Evolutionary conservation across 495 filamentous ascomycete species (phyloP).

Genomic region (Aspergillus cristatus): DNA sequence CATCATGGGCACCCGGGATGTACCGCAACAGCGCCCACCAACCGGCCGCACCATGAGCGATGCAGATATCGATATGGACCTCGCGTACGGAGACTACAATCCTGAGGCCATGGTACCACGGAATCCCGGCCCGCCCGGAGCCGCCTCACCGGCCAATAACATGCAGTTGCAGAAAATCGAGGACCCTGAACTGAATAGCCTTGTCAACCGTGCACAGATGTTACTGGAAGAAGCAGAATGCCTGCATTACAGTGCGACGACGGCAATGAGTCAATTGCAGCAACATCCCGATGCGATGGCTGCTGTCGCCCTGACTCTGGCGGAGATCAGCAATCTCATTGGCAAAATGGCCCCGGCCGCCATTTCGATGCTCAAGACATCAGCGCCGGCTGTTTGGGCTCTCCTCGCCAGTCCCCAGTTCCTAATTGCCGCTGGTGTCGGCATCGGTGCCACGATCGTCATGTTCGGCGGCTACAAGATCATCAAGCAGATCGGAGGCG

Average conservation of each 20-base stretch:
- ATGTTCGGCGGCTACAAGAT: constrained; percentile 96
- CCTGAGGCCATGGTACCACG: constrained; percentile 29
- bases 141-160: constrained; percentile 1
- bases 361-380: constrained; percentile 61
- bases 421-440: constrained; percentile 81
- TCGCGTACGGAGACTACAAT: constrained; percentile 66
- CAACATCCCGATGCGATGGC: constrained; percentile 89
- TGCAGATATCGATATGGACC: constrained; percentile 71
- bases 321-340: constrained; percentile 75
- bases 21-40: constrained; percentile 13
- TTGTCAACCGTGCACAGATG: constrained; percentile 59
- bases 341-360: constrained; percentile 80
- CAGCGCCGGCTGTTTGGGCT: constrained; percentile 75
- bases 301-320: constrained; percentile 84
- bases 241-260: constrained; percentile 70
- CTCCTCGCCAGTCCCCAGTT: constrained; percentile 88
- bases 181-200: constrained; percentile 51
- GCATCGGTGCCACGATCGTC: constrained; percentile 81
- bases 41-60: constrained; percentile 34
- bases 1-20: constrained; percentile 23
- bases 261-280: constrained; percentile 80
- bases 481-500: constrained; percentile 65
- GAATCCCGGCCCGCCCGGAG: background rate
- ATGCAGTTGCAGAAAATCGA: constrained; percentile 22
- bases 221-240: constrained; percentile 81